A percentile compares a stretch with the other conserved stretches of the same genome.
phyloP scores from a whole-genome alignment of 805 yeast species.

The Sugiyamaella valdiviana region DNA sequence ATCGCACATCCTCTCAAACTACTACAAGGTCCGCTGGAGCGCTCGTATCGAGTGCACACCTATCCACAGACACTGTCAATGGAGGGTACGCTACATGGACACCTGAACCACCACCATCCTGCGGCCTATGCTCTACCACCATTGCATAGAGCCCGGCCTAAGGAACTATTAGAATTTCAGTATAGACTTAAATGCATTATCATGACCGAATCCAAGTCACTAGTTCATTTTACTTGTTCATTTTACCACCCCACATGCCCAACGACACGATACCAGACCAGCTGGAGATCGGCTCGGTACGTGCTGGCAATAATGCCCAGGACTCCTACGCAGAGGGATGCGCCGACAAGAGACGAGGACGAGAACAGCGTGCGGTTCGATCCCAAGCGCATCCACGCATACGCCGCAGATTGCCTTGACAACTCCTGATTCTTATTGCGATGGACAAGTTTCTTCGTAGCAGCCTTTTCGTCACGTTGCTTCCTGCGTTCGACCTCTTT shows the following conservation, averaged over 20 bases:
- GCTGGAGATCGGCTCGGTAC: conserved; percentile 8
- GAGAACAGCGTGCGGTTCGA: neutral
- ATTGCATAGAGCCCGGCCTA: neutral
- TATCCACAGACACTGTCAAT: conserved; percentile 1
- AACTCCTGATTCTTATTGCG: neutral
- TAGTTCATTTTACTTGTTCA: too few species aligned
- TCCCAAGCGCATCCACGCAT: neutral
- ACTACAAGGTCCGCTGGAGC: neutral
- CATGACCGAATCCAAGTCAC: neutral
- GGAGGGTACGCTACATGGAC: conserved; percentile 1
- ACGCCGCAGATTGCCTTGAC: neutral
- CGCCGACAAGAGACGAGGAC: conserved; percentile 5
- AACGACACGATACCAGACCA: neutral
- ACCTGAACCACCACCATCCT: neutral
- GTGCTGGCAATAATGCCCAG: conserved; percentile 10
- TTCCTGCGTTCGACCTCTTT: conserved; percentile 5
- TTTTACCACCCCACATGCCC: neutral
- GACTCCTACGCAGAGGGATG: conserved; percentile 17
- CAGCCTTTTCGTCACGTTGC: neutral
- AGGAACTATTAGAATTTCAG: neutral
- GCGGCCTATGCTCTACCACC: neutral
- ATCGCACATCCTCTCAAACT: conserved; percentile 9
- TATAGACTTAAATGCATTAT: neutral
- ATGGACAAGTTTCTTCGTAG: neutral
- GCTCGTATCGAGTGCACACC: neutral